A percentile compares a stretch with the other conserved stretches of the same genome.
phyloP scores from a whole-genome alignment of 164 flowering plant species.

The Cinnamomum micranthum region DNA sequence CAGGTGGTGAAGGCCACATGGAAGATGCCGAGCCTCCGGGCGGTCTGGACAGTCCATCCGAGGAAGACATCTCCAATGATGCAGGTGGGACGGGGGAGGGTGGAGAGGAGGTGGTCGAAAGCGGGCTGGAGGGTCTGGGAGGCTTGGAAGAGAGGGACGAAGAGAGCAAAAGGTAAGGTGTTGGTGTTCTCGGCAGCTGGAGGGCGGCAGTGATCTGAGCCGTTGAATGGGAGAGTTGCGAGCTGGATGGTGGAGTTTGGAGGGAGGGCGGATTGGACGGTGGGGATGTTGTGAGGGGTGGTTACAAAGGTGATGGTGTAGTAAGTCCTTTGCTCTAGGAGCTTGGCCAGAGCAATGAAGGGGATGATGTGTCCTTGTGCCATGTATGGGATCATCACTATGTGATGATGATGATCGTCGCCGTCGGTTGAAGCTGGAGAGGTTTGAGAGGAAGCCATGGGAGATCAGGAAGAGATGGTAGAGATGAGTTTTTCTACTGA shows the following conservation, averaged over 20 bases:
- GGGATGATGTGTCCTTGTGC: constrained; percentile 18
- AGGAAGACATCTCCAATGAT: constrained; percentile 11
- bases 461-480: too few species aligned
- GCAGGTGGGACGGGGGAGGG: not conserved
- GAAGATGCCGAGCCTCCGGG: not conserved
- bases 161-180: constrained; percentile 5
- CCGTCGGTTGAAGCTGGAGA: not conserved
- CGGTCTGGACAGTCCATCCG: constrained; percentile 13
- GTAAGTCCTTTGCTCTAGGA: not conserved
- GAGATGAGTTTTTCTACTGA: too few species aligned
- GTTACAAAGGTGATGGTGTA: constrained; percentile 15
- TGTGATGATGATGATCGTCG: not conserved
- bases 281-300: constrained; percentile 14
- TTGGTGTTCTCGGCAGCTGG: constrained; percentile 14
- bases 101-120: constrained; percentile 1
- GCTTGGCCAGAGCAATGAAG: constrained; percentile 9
- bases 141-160: constrained; percentile 12
- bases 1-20: constrained; percentile 2
- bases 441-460: not conserved
- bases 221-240: constrained; percentile 8
- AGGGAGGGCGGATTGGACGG: constrained; percentile 8
- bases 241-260: constrained; percentile 9
- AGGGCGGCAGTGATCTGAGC: constrained; percentile 15
- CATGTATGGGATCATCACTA: constrained; percentile 17
- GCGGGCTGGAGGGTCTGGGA: constrained; percentile 10